Evolutionary conservation across 768 basidiomycete species (phyloP).

Genomic region (Dendrothele bispora): DNA sequence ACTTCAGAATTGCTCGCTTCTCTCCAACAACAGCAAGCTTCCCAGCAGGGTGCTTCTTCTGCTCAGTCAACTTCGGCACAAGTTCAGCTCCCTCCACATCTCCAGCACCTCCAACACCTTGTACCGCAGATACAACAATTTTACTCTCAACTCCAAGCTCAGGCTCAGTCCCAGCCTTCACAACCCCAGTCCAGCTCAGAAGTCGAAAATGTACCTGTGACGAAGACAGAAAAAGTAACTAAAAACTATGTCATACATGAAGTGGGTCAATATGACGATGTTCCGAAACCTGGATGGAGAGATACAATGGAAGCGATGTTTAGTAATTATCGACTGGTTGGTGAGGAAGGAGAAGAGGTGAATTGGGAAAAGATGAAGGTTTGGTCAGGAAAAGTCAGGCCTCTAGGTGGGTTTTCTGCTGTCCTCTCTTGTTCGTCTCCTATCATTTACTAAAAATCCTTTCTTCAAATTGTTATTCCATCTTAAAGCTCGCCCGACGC

Average conservation of each 20-base stretch:
- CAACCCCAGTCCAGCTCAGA: slow-evolving; percentile 5
- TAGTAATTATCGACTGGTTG: slow-evolving; percentile 80
- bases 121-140: no score
- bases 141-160: no score
- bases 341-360: no score
- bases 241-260: slow-evolving; percentile 79
- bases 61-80: no score
- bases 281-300: slow-evolving; percentile 58
- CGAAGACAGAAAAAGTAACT: slow-evolving; percentile 48
- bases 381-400: slow-evolving; percentile 64
- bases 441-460: neutral
- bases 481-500: slow-evolving; percentile 58
- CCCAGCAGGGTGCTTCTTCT: no score
- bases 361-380: slow-evolving; percentile 76
- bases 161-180: no score
- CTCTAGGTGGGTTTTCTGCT: slow-evolving; percentile 47
- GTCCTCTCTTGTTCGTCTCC: neutral
- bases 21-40: no score
- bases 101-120: no score
- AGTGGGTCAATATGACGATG: slow-evolving; percentile 15
- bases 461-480: slow-evolving; percentile 4
- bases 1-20: no score
- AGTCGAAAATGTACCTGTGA: slow-evolving; percentile 11
- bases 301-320: slow-evolving; percentile 84
- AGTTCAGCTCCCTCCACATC: no score